These are phyloP conservation scores for Cystobasidium slooffiae DNA, from an alignment of 1,284 basidiomycete genomes.

Conservation along the genomic window DNA sequence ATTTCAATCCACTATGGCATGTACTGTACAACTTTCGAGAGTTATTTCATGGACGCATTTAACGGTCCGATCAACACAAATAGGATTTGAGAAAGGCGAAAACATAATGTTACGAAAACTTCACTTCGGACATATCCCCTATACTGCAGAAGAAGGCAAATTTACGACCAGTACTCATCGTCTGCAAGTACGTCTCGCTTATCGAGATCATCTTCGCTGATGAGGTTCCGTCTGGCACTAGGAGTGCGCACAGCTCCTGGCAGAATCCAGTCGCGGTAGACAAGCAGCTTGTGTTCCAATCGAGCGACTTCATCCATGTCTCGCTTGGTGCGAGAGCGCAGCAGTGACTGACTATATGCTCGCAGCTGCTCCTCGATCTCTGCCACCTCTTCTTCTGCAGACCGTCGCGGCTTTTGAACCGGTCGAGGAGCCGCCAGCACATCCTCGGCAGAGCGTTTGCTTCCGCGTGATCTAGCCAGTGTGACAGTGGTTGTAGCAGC, in stretches of 20 bases:
- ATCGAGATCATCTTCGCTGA: slow-evolving; percentile 24
- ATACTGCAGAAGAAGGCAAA: background rate
- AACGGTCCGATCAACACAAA: too few relatives aligned
- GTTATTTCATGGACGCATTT: too few relatives aligned
- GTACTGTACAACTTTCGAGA: too few relatives aligned
- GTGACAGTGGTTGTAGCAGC: background rate
- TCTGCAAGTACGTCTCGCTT: slow-evolving; percentile 39
- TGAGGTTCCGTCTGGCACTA: slow-evolving; percentile 12
- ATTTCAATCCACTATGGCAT: too few relatives aligned
- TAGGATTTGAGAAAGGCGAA: slow-evolving; percentile 13
- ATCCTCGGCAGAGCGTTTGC: slow-evolving; percentile 2
- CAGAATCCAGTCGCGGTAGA: slow-evolving; percentile 30
- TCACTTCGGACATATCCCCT: background rate
- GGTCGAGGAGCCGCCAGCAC: background rate
- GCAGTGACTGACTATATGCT: slow-evolving; percentile 1
- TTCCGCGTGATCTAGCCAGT: background rate
- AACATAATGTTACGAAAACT: background rate
- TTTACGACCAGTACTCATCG: slow-evolving; percentile 27
- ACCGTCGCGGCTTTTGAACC: slow-evolving; percentile 3
- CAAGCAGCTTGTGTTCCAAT: slow-evolving; percentile 5
- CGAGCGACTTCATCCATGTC: slow-evolving; percentile 14
- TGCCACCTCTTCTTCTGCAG: slow-evolving; percentile 16
- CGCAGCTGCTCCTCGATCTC: slow-evolving; percentile 21
- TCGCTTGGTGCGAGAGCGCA: slow-evolving; percentile 3
- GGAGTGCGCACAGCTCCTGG: slow-evolving; percentile 31